These are phyloP conservation scores for Trichosanthes cucumerina DNA, from an alignment of 306 rosid species.

Conservation along the genomic window DNA sequence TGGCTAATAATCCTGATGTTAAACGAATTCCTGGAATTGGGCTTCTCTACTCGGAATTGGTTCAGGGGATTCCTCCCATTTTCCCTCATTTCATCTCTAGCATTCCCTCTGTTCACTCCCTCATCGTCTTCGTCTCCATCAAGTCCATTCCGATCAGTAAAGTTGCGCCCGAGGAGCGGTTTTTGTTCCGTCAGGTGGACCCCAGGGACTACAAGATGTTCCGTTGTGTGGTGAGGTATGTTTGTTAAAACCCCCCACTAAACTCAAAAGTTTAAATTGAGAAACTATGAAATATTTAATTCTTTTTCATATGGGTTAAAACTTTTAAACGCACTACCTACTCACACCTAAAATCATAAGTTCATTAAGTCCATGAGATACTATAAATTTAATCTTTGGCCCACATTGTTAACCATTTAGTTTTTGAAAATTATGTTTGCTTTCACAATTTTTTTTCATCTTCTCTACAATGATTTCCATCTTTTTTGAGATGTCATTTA, in stretches of 20 bases:
- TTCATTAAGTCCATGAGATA: no score
- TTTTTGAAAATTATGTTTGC: no score
- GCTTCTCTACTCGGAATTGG: constrained; percentile 63
- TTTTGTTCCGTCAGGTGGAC: constrained; percentile 54
- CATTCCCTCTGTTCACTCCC: constrained; percentile 58
- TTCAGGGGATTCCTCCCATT: constrained; percentile 77
- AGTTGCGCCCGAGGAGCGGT: constrained; percentile 51
- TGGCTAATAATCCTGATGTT: constrained; percentile 25
- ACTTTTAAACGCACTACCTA: no score
- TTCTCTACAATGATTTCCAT: no score
- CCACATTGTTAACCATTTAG: no score
- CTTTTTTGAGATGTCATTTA: no score
- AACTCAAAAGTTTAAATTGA: not conserved
- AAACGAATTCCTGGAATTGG: constrained; percentile 61
- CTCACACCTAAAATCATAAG: no score
- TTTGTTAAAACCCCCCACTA: not conserved
- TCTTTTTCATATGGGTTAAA: no score
- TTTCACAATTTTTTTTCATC: no score
- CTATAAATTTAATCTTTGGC: no score
- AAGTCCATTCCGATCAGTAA: constrained; percentile 54
- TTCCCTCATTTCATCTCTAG: constrained; percentile 51
- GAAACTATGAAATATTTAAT: no score
- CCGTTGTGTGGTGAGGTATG: constrained; percentile 64
- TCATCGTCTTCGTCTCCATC: constrained; percentile 58
- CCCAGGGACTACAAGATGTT: constrained; percentile 48